Conservation (phyloP, 2,329 filamentous ascomycete genomes). For the Nigrospora sphaerica region DNA sequence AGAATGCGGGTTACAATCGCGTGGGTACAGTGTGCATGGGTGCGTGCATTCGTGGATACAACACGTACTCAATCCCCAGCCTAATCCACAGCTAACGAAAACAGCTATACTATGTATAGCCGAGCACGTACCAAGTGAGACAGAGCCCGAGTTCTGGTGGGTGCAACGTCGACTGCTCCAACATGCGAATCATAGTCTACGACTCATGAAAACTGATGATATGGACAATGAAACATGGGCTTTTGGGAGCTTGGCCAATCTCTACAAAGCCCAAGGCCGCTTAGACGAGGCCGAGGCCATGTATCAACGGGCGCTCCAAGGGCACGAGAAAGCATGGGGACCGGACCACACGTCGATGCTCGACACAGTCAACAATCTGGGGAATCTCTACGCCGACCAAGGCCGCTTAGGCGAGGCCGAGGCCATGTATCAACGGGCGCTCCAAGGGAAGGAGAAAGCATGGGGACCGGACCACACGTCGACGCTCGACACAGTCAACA, state of each 20-base stretch:
- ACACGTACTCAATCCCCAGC: slow-evolving; percentile 7
- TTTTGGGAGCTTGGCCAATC: too few relatives aligned
- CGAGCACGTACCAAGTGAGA: slow-evolving; percentile 5
- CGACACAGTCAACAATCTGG: slow-evolving; percentile 9
- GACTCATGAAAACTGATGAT: slow-evolving; percentile 2
- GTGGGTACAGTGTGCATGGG: slow-evolving; percentile 14
- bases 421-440: neutral
- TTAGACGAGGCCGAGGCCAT: slow-evolving; percentile 18
- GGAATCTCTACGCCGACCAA: too few relatives aligned
- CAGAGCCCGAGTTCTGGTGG: slow-evolving; percentile 7
- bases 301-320: slow-evolving; percentile 20
- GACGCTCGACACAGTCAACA: neutral
- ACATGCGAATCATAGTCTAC: slow-evolving; percentile 3
- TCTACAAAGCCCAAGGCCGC: slow-evolving; percentile 17
- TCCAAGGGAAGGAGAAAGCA: neutral
- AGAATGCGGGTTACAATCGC: neutral
- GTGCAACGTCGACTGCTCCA: slow-evolving; percentile 10
- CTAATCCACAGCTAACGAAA: slow-evolving; percentile 5
- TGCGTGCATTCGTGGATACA: slow-evolving; percentile 17
- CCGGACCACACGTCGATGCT: slow-evolving; percentile 1
- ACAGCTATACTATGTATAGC: slow-evolving; percentile 8
- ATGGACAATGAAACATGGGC: slow-evolving; percentile 5
- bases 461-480: slow-evolving; percentile 14
- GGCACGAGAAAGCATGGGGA: slow-evolving; percentile 7
- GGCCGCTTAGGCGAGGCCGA: slow-evolving; percentile 5